Percentiles rank a stretch among this genome's conserved stretches.
Evolutionary conservation across 441 rosid species (phyloP).

Genomic region (Jatropha podagrica): DNA sequence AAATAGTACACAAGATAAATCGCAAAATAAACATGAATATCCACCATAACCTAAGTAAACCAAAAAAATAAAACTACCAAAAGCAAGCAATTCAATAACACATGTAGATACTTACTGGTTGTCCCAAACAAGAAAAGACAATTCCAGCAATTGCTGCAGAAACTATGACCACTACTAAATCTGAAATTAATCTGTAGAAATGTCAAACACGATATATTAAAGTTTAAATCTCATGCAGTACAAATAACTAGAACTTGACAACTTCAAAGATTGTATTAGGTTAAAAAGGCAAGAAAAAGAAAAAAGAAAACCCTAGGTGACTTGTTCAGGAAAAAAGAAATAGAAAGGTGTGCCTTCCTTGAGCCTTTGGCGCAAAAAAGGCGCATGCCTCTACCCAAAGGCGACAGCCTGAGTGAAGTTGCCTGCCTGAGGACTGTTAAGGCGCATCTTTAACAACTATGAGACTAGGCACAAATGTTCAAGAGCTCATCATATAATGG

Average conservation of each 20-base stretch:
- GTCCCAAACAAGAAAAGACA: slow-evolving; percentile 90
- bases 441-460: too few relatives aligned
- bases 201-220: slow-evolving; percentile 22
- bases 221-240: slow-evolving; percentile 11
- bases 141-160: slow-evolving; percentile 99
- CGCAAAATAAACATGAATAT: slow-evolving; percentile 16
- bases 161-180: slow-evolving; percentile 93
- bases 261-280: slow-evolving; percentile 15
- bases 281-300: slow-evolving; percentile 16
- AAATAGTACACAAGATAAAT: slow-evolving; percentile 18
- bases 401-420: too few relatives aligned
- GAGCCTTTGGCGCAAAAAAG: too few relatives aligned
- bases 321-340: too few relatives aligned
- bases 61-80: neutral
- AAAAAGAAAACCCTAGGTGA: too few relatives aligned
- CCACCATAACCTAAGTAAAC: slow-evolving; percentile 12
- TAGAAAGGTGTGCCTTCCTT: too few relatives aligned
- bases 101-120: slow-evolving; percentile 67
- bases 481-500: neutral
- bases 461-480: neutral
- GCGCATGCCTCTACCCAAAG: too few relatives aligned
- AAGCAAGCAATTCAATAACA: slow-evolving; percentile 9
- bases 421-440: too few relatives aligned
- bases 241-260: slow-evolving; percentile 8
- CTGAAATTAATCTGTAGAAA: slow-evolving; percentile 83